These are phyloP conservation scores for Globisporangium apiculatum DNA, from an alignment of 352 stramenopile genomes.

Conservation along the genomic window DNA sequence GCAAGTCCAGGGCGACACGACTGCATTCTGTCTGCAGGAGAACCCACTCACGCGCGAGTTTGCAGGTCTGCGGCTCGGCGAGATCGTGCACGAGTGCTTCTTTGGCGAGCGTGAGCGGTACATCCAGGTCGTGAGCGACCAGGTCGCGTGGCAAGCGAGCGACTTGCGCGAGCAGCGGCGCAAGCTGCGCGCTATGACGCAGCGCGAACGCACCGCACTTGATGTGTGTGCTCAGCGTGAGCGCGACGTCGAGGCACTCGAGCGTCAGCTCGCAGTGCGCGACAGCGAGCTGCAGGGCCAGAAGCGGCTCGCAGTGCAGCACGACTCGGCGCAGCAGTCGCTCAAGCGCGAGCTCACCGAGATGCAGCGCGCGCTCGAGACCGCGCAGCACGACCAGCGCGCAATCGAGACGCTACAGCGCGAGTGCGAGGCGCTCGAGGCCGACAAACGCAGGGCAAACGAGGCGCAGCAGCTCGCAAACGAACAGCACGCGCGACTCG, in stretches of 20 bases:
- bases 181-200: constrained; percentile 31
- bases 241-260: constrained; percentile 27
- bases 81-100: constrained; percentile 69
- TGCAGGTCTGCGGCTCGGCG: constrained; percentile 38
- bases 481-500: constrained; percentile 17
- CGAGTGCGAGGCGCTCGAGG: constrained; percentile 33
- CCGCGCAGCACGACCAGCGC: constrained; percentile 15
- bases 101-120: constrained; percentile 64
- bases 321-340: constrained; percentile 15
- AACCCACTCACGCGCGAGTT: constrained; percentile 62
- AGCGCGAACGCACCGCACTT: constrained; percentile 30
- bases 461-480: constrained; percentile 14
- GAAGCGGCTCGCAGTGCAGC: constrained; percentile 21
- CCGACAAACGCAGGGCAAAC: constrained; percentile 19
- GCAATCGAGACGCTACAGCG: constrained; percentile 30
- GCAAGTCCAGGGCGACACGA: constrained; percentile 51
- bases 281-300: constrained; percentile 39
- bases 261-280: constrained; percentile 35
- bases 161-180: constrained; percentile 47
- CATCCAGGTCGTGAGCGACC: constrained; percentile 57
- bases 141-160: constrained; percentile 64
- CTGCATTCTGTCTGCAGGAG: constrained; percentile 57
- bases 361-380: constrained; percentile 27
- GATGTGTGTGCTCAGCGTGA: constrained; percentile 36
- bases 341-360: constrained; percentile 29